phyloP scores from a whole-genome alignment of 148 eudicot genomes.

The Rhododendron ferrugineum region DNA sequence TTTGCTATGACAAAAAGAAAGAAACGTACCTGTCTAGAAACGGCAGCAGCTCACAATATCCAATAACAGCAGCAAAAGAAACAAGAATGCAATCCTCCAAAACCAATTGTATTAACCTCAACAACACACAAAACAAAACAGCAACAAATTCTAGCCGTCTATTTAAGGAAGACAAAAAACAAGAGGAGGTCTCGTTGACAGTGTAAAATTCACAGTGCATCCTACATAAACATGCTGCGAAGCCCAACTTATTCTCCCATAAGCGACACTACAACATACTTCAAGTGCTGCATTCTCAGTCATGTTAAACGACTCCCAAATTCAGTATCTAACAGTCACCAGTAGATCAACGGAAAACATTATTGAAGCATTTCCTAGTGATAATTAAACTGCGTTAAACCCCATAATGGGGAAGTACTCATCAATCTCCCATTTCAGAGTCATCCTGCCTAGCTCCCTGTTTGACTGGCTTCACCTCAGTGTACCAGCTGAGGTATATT shows the following conservation, averaged over 20 bases:
- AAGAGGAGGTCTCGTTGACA: not conserved
- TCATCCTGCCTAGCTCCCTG: not conserved
- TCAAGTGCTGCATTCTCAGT: not conserved
- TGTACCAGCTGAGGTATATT: constrained; percentile 45
- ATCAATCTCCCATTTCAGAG: not conserved
- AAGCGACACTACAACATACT: not conserved
- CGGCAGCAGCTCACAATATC: not conserved
- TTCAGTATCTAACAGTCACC: not conserved
- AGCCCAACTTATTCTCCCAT: not conserved
- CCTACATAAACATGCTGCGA: not conserved
- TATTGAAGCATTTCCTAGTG: not conserved
- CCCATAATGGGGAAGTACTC: not conserved
- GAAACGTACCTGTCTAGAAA: not conserved
- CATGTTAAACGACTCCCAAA: not conserved
- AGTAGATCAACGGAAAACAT: not conserved
- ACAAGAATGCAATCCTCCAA: not conserved
- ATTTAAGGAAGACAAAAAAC: not conserved
- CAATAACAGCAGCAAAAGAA: not conserved
- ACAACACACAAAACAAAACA: not conserved
- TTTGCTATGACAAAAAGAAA: not conserved
- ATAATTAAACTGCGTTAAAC: not conserved
- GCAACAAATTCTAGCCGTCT: not conserved
- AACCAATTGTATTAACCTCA: not conserved
- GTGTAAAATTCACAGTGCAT: not conserved
- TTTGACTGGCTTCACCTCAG: not conserved